Evolutionary conservation across 768 basidiomycete genomes (phyloP).

Genomic region (Termitomyces sp.): DNA sequence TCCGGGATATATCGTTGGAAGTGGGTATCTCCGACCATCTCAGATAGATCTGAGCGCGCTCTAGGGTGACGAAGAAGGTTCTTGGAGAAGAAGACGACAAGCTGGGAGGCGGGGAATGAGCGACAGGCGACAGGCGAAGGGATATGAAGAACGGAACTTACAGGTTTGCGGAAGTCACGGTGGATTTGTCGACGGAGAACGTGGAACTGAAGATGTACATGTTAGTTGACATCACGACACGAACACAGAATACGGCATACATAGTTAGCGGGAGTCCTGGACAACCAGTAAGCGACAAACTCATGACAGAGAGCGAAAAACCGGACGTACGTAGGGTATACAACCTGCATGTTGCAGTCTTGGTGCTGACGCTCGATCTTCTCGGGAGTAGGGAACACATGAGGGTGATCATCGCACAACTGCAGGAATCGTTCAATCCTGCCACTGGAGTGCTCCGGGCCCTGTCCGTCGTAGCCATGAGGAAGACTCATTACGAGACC

Average conservation of each 20-base stretch:
- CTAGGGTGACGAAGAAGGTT: slow-evolving; percentile 91
- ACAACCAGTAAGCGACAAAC: slow-evolving; percentile 11
- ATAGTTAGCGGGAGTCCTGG: slow-evolving; percentile 91
- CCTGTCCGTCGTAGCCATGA: slow-evolving; percentile 98
- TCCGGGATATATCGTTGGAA: slow-evolving; percentile 97
- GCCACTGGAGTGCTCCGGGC: slow-evolving; percentile 96
- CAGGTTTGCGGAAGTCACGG: slow-evolving; percentile 97
- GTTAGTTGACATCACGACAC: neutral
- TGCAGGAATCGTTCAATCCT: slow-evolving; percentile 96
- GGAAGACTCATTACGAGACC: slow-evolving; percentile 88
- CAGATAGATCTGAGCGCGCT: slow-evolving; percentile 80
- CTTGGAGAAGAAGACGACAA: slow-evolving; percentile 97
- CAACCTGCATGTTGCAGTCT: slow-evolving; percentile 99
- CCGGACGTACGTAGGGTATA: slow-evolving; percentile 85
- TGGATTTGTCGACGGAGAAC: slow-evolving; percentile 95
- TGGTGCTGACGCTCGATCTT: slow-evolving; percentile 95
- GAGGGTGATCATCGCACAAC: slow-evolving; percentile 95
- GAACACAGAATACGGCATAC: slow-evolving; percentile 31
- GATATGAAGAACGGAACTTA: slow-evolving; percentile 28
- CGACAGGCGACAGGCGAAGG: neutral
- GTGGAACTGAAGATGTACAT: slow-evolving; percentile 62
- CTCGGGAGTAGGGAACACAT: slow-evolving; percentile 81
- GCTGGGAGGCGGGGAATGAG: slow-evolving; percentile 32
- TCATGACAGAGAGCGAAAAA: neutral
- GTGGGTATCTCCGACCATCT: slow-evolving; percentile 84